Evolutionary conservation across 257 asterid species (phyloP).

Genomic region (Nyctanthes arbortristis): DNA sequence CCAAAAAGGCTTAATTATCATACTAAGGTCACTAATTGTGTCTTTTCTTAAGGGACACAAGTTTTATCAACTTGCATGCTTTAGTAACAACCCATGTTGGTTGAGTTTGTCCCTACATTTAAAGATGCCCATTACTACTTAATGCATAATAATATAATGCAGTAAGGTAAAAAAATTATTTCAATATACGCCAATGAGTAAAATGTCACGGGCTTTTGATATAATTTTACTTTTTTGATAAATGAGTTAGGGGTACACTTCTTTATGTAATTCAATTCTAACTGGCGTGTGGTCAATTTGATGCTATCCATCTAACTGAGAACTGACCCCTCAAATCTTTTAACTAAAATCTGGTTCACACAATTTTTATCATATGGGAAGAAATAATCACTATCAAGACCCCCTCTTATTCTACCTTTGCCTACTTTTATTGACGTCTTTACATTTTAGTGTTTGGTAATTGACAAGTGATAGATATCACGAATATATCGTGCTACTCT

Average conservation of each 20-base stretch:
- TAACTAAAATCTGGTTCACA: not conserved
- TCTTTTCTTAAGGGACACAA: not conserved
- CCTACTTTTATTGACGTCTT: not conserved
- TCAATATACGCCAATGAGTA: too few species aligned
- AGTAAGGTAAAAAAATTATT: too few species aligned
- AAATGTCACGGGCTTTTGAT: too few species aligned
- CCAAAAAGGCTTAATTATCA: not conserved
- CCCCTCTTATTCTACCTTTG: too few species aligned
- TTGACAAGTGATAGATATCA: not conserved
- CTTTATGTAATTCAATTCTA: too few species aligned
- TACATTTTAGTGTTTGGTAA: not conserved
- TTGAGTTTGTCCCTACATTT: not conserved
- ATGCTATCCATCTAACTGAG: too few species aligned
- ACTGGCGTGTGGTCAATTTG: not conserved
- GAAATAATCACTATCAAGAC: not conserved
- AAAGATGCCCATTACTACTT: not conserved
- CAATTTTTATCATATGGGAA: not conserved
- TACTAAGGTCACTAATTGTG: not conserved
- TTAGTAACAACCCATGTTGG: not conserved
- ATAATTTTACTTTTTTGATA: too few species aligned
- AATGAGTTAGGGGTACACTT: too few species aligned
- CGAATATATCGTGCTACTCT: not conserved
- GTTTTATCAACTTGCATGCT: not conserved
- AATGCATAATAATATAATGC: not conserved
- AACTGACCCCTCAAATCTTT: not conserved